Conservation (phyloP, 768 basidiomycete species). For the Hirschioporus abietinus region DNA sequence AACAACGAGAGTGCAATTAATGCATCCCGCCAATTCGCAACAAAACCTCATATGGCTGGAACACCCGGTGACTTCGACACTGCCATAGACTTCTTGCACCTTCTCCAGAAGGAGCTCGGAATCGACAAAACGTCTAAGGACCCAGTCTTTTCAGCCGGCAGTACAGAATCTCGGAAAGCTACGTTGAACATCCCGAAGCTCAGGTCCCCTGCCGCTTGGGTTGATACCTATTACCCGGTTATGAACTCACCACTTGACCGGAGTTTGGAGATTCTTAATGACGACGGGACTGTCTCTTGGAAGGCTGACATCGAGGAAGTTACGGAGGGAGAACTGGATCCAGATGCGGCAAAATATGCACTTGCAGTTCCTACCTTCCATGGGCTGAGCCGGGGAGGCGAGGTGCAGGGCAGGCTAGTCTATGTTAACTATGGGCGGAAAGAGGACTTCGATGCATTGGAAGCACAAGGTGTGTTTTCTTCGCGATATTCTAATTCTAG, state of each 20-base stretch:
- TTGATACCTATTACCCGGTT: conserved; percentile 85
- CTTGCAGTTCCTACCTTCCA: conserved; percentile 80
- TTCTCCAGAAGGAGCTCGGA: conserved; percentile 64
- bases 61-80: conserved; percentile 49
- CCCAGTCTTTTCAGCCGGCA: conserved; percentile 70
- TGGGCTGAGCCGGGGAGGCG: conserved; percentile 73
- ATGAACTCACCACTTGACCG: conserved; percentile 74
- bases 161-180: conserved; percentile 57
- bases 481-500: neutral
- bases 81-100: conserved; percentile 58
- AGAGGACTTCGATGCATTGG: conserved; percentile 66
- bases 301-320: conserved; percentile 68
- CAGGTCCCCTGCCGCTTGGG: conserved; percentile 62
- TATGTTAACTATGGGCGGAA: conserved; percentile 81
- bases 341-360: conserved; percentile 61
- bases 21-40: conserved; percentile 47
- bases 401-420: conserved; percentile 62
- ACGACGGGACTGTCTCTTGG: conserved; percentile 52
- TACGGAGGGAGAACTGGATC: conserved; percentile 62
- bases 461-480: conserved; percentile 35
- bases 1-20: conserved; percentile 42
- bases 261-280: conserved; percentile 58
- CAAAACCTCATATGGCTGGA: conserved; percentile 59
- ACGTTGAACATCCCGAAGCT: conserved; percentile 48
- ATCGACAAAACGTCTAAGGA: conserved; percentile 31